Evolutionary conservation across 306 rosid species (phyloP), one percentile per base, ranked within the genome.

Genomic region (Begonia peltatifolia): DNA sequence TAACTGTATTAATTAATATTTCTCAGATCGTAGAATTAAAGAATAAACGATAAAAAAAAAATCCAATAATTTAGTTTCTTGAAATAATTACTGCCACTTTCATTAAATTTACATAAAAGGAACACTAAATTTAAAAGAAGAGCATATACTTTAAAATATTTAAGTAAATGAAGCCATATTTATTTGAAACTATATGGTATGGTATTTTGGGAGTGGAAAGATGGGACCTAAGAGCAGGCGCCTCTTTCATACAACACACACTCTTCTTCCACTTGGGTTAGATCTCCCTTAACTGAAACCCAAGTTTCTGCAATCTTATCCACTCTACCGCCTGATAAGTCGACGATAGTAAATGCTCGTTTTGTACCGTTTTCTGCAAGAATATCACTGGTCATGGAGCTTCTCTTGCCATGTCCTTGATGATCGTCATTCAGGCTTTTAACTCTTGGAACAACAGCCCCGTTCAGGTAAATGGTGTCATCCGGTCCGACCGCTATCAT

Each of bases 401-500:
- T 74, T 52, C 63, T 68, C 6, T 54, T 50, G 62, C 62, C 56
- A 9, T 50, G 11, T 13, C 43, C 52, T 68, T 72, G 65, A 50
- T 72, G 65, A 50, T 72, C 75, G 23, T 61, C 62, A 10, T 43
- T 56, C 66, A 74, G 55, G 41, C 53, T 70, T 61, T 61, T 68
- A 53, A 83, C 87, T 66, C 97, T 71, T 0, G 94, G 94, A 76
- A 90, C 87, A 59, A 90, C 42, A 35, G 97, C 97, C 56, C 87
- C 92, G 46, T 90, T 90, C 71, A 90, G 73, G 72, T 83, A 78
- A 69, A 78, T 67, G 46, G 84, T 74, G 64, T 76, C 56, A 61
- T 80, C 83, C 11, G 69, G 46, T 25, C 90, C 83, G 61, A 70
- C 58, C 46, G 73, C 77, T 10, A 82, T 74, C 89, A 76, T 89